Evolutionary conservation across 2,329 filamentous ascomycete species (phyloP), one percentile per base, ranked within the genome.

Genomic region (Xylariaceae sp.): DNA sequence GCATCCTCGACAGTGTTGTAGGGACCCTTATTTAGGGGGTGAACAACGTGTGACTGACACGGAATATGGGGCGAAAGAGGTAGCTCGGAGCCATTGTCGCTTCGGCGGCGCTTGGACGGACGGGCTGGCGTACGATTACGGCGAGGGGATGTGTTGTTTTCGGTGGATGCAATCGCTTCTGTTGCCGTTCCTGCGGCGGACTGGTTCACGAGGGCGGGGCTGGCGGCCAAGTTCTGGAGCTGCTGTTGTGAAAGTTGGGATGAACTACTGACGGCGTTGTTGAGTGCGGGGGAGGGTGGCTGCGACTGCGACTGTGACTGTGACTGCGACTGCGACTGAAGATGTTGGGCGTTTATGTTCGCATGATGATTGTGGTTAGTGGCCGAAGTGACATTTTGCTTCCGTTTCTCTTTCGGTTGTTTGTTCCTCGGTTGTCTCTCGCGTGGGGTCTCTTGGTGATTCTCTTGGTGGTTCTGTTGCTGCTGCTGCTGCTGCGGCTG

Each of bases 1-100:
- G 65, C 65, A 43, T 68, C 65, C 12, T 66, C 64, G 31, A 66
- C 43, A 1, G 63, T 64, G 31, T 57, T 40, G 60, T 68, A 68
- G 4, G 65, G 65, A 0, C 65, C 65, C 34, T 62, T 64, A 53
- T 48, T 62, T 12, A 67, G 55, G 1, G 63, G 63, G 12, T 65
- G 60, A 26, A 57, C 53, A 11, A 58, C 54, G 35, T 59, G 60
- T 12, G 52, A 58, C 12, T 49, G 56, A 1, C 60, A 57, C 3
- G 54, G 43, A 1, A 47, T 26, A 8, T 57, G 52, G n/a, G 56
- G 34, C 2, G 55, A 39, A n/a, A 29, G 49, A 27, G 37, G 47
- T 12, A 47, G 40, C 9, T 51, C 50, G 26, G 2, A 40, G 30
- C 58, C 56, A 29, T 51, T 41, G 19, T 61, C 57, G 11, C 40